These are phyloP conservation scores for Globisporangium recalcitrans DNA, from an alignment of 352 stramenopile species.

Conservation along the genomic window DNA sequence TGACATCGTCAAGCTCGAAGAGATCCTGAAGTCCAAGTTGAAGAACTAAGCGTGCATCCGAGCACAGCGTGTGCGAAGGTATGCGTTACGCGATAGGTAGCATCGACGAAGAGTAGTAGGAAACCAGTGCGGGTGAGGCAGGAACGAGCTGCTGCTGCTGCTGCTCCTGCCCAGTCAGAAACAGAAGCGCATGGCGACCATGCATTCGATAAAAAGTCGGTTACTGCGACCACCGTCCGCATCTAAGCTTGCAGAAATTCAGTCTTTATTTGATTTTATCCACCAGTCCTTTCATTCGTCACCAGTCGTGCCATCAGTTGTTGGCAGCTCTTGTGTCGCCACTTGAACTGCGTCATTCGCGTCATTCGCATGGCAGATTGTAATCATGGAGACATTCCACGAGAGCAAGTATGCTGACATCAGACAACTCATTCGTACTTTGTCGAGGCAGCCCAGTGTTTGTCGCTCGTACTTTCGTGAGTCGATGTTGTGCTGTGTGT, in stretches of 20 bases:
- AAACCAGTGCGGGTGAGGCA: neutral
- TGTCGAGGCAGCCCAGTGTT: neutral
- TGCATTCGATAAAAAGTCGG: slow-evolving; percentile 2
- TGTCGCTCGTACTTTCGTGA: slow-evolving; percentile 25
- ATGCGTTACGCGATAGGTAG: slow-evolving; percentile 14
- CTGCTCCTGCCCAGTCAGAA: neutral
- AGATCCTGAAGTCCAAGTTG: slow-evolving; percentile 95
- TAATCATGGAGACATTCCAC: neutral
- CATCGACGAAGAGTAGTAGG: slow-evolving; percentile 1
- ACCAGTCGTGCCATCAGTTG: neutral
- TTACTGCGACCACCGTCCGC: neutral
- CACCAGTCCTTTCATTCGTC: neutral
- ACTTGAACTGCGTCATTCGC: neutral
- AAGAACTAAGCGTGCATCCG: slow-evolving; percentile 40
- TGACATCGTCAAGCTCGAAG: slow-evolving; percentile 98
- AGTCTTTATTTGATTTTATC: slow-evolving; percentile 13
- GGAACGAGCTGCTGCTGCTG: neutral
- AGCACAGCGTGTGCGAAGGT: slow-evolving; percentile 1
- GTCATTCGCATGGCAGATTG: too few species aligned
- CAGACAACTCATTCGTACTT: neutral
- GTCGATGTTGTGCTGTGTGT: neutral
- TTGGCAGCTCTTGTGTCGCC: neutral
- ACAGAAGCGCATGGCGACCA: neutral
- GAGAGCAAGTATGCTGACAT: neutral
- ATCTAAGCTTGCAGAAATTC: slow-evolving; percentile 9